Base-by-base conservation (phyloP, 805 yeast species). In the Metschnikowia vanudenii region DNA sequence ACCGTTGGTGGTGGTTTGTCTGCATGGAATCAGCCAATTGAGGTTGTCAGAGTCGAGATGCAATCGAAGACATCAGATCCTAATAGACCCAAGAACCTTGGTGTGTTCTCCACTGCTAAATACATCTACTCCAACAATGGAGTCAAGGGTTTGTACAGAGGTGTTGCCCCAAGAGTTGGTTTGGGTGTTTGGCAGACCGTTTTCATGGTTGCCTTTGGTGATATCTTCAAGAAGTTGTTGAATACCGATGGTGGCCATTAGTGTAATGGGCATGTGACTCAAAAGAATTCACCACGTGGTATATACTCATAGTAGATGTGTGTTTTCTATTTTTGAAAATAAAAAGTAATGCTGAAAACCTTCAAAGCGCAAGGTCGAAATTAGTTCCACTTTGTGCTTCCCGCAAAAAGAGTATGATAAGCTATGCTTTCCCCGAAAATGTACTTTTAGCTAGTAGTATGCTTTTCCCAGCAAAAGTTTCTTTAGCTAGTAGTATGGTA, bases 11-110 rank as follows among this genome's bases (percentile, higher is more conserved):
- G 99, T 73, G 97, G 97, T 54, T 79, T 94, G 54, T 82, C 92
- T 49, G 96, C 98, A 14, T 94, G 99, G 98, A 94, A 94, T 71
- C 99, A 94, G 73, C 99, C 98, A 33, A 90, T 94, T 61, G 99
- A 94, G 73, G 99, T 94, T 45, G 86, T 91, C 56, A 82, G 99
- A 69, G 96, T 94, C 16, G 99, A 94, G 72, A 90, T 94, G 97
- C 99, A 94, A 73, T 85, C 96, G 47, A 85, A 86, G 74, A 89
- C 91, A n/a, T 73, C 68, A 40, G 98, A 92, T 71, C 96, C 97
- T 57, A 89, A 89, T 65, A 85, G 97, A 71, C 99, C 98, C 49
- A 85, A 88, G 73, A 91, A 92, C 52, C 76, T 92, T 66, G 80
- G 85, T 43, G 96, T 94, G 26, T 62, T 74, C 7, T 76, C 82